A percentile compares a stretch with the other conserved stretches of the same genome.
phyloP scores from a whole-genome alignment of 2,329 filamentous ascomycete genomes.

The Fusarium tanahbumbuense region DNA sequence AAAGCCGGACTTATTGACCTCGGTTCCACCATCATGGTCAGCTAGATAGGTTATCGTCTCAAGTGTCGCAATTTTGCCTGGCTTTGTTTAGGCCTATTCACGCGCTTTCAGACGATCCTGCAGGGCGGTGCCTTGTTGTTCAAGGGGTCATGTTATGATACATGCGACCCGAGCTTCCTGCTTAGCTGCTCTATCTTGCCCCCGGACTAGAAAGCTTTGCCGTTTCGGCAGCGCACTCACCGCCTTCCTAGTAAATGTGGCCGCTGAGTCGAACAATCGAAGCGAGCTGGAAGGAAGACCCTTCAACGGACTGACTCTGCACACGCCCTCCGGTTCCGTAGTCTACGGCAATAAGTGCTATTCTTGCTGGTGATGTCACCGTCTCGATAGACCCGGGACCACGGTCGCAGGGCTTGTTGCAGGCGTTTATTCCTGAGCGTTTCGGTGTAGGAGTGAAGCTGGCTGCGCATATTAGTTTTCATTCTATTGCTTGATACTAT shows the following conservation, averaged over 20 bases:
- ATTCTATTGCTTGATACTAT: constrained; percentile 5
- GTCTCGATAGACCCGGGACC: constrained; percentile 39
- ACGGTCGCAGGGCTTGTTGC: constrained; percentile 39
- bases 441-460: neutral
- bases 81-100: constrained; percentile 22
- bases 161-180: constrained; percentile 15
- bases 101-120: constrained; percentile 13
- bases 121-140: constrained; percentile 2
- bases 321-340: constrained; percentile 21
- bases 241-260: constrained; percentile 35
- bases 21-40: constrained; percentile 32
- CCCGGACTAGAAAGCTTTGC: constrained; percentile 16
- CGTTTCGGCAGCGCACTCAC: constrained; percentile 32
- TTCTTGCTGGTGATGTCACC: constrained; percentile 43
- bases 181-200: constrained; percentile 14
- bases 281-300: constrained; percentile 31
- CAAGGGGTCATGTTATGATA: constrained; percentile 10
- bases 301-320: constrained; percentile 28
- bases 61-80: constrained; percentile 12
- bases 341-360: constrained; percentile 31
- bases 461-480: constrained; percentile 10
- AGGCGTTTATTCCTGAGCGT: constrained; percentile 24
- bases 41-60: constrained; percentile 25
- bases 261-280: constrained; percentile 32
- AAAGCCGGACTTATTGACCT: constrained; percentile 48